Conservation (phyloP, 2,329 filamentous ascomycete species). For the Aspergillus pseudoviridinutans region DNA sequence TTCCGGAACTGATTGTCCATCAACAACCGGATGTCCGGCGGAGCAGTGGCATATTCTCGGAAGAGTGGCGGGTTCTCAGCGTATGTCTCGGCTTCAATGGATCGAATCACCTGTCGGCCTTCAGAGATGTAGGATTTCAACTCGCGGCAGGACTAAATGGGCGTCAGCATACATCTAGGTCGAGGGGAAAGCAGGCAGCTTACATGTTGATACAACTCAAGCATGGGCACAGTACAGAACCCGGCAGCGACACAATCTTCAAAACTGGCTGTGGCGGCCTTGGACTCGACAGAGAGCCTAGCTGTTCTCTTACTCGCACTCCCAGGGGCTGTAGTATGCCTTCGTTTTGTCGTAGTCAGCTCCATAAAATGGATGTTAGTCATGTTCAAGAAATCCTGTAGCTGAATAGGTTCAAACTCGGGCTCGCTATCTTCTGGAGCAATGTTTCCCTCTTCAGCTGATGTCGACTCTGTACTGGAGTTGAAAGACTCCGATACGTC, state of each 20-base stretch:
- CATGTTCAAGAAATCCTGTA: constrained; percentile 91
- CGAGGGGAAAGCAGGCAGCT: constrained; percentile 28
- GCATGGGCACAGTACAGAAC: constrained; percentile 85
- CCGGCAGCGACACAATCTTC: constrained; percentile 82
- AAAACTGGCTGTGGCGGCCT: constrained; percentile 42
- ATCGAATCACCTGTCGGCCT: constrained; percentile 80
- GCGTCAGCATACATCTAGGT: constrained; percentile 23
- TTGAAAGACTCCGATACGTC: constrained; percentile 17
- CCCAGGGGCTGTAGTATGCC: constrained; percentile 71
- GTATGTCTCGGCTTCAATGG: constrained; percentile 84
- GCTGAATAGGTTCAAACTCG: constrained; percentile 62
- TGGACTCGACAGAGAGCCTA: constrained; percentile 22
- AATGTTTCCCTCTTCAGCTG: constrained; percentile 46
- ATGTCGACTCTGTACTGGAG: constrained; percentile 37
- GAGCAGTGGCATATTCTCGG: constrained; percentile 81
- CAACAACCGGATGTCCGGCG: constrained; percentile 73
- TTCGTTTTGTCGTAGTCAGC: constrained; percentile 88
- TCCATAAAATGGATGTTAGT: constrained; percentile 99
- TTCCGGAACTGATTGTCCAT: constrained; percentile 99
- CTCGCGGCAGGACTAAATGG: constrained; percentile 71
- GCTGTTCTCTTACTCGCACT: constrained; percentile 30
- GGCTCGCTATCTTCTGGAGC: constrained; percentile 42
- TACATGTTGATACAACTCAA: constrained; percentile 89
- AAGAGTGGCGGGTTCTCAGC: constrained; percentile 90
- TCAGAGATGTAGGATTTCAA: constrained; percentile 96